Evolutionary conservation across 2,329 filamentous ascomycete species (phyloP), one percentile per base, ranked within the genome.

Genomic region (Trichoderma gracile): DNA sequence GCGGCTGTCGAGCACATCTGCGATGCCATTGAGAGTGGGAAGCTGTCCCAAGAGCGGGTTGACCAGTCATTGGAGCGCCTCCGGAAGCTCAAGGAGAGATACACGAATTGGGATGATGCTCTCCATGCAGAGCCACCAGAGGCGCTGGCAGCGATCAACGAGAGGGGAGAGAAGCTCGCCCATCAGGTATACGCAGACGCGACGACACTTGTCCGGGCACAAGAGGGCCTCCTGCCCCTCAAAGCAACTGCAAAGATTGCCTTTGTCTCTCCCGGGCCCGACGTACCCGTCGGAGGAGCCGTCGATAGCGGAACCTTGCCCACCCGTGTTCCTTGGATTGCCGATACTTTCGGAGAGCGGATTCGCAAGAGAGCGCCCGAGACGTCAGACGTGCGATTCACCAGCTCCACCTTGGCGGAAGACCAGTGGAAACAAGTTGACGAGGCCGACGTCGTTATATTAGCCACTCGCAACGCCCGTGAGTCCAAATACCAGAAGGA

Each of bases 301-400:
- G 71, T 69, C 9, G 67, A 67, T 59, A 70, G 68, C 54, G 69
- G 69, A 19, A 63, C 67, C 10, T 62, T 67, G 30, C 69, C 70
- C 23, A 71, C 70, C 2, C 67, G 71, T 7, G 70, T 72, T 17
- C 67, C 69, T n/a, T 72, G 70, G 71, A 68, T 71, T 17, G 66
- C 66, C 10, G 67, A 68, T 46, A 64, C 68, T 1, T 71, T 71
- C 43, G 68, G 61, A 14, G 69, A 71, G 25, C 64, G 59, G 3
- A 66, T 72, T 15, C 65, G 65, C 15, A 63, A 50, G 30, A 62
- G 65, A 64, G 68, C 62, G 25, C 43, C 67, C 3, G 42, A 47
- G 12, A 53, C 67, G 1, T 64, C 66, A 2, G 69, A 70, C 42
- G 67, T 72, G 17, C 66, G 69, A 47, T 72, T 71, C 46, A 70